phyloP scores from a whole-genome alignment of 768 basidiomycete species.

The Tricholoma sp. region DNA sequence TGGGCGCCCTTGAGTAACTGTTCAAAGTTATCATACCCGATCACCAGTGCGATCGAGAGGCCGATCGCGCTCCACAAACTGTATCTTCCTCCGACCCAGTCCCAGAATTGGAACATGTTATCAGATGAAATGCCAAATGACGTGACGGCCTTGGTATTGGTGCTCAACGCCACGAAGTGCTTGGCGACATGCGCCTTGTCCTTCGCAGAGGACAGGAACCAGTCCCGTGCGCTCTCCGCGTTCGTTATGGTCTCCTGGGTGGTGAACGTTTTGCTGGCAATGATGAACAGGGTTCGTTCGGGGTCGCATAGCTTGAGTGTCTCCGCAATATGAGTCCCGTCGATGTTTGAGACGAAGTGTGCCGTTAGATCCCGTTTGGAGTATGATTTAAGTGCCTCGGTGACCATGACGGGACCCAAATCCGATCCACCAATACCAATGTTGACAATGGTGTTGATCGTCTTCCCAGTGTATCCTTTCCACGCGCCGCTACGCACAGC shows the following conservation, averaged over 20 bases:
- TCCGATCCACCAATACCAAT: slow-evolving; percentile 99
- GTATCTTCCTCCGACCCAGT: slow-evolving; percentile 99
- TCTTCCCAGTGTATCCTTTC: slow-evolving; percentile 97
- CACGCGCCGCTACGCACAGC: slow-evolving; percentile 80
- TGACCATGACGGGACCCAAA: slow-evolving; percentile 98
- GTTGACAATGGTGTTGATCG: slow-evolving; percentile 93
- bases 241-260: slow-evolving; percentile 99
- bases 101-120: slow-evolving; percentile 99
- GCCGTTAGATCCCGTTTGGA: slow-evolving; percentile 82
- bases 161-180: slow-evolving; percentile 98
- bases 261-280: slow-evolving; percentile 99
- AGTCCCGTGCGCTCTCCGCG: slow-evolving; percentile 86
- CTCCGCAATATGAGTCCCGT: slow-evolving; percentile 96
- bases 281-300: slow-evolving; percentile 94
- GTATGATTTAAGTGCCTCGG: slow-evolving; percentile 94
- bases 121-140: slow-evolving; percentile 84
- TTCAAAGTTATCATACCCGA: slow-evolving; percentile 94
- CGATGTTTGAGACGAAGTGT: slow-evolving; percentile 96
- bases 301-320: slow-evolving; percentile 75
- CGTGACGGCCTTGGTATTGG: slow-evolving; percentile 91
- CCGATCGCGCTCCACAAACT: slow-evolving; percentile 98
- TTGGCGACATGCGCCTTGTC: slow-evolving; percentile 94
- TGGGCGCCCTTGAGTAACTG: slow-evolving; percentile 88
- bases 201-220: slow-evolving; percentile 85
- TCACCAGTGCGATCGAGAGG: slow-evolving; percentile 86